Evolutionary conservation across 2,329 filamentous ascomycete genomes (phyloP), one percentile per base, ranked within the genome.

Genomic region (Pleochaeta shiraiana): DNA sequence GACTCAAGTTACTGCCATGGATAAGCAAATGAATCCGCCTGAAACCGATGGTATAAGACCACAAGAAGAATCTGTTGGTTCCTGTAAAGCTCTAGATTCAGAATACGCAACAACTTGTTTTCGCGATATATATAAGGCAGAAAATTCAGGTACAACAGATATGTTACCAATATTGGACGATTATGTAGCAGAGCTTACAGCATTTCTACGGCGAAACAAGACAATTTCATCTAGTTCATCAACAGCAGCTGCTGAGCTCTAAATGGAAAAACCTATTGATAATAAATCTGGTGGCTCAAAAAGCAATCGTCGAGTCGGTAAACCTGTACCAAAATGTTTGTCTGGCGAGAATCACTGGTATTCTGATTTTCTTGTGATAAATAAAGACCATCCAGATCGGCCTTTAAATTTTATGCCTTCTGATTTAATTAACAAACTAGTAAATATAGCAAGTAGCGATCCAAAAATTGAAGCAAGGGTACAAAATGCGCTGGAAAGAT

Each of bases 141-240:
- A 62, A 26, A 62, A 43, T 28, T 1, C 19, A 24, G 11, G 33
- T n/a, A 43, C 59, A 12, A 62, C 33, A 24, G n/a, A 62, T 62
- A 12, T 28, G 12, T n/a, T 62, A 1, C 59, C 59, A 39, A 26
- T 33, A 26, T 14, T 62, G 1, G 28, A 60, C 21, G 59, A 62
- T 39, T 39, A 62, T 39, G 21, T 39, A 24, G 59, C 33, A 43
- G 31, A 62, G 12, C 26, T 62, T n/a, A 43, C 34, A 12, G 31
- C 34, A 62, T 62, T 62, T 62, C 21, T 62, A 16, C 31, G 34
- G 24, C 34, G 59, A 1, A 62, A 62, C 28, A 62, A 62, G 33
- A n/a, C 59, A 39, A 2, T 4, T 5, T 59, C 53, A 19, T 59
- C 5, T 14, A 59, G 24, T 59, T 11, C 31, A 2, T 9, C 12